Evolutionary conservation across 2,329 filamentous ascomycete species (phyloP), one percentile per base, ranked within the genome.

Genomic region (Hypoxylon sp.): DNA sequence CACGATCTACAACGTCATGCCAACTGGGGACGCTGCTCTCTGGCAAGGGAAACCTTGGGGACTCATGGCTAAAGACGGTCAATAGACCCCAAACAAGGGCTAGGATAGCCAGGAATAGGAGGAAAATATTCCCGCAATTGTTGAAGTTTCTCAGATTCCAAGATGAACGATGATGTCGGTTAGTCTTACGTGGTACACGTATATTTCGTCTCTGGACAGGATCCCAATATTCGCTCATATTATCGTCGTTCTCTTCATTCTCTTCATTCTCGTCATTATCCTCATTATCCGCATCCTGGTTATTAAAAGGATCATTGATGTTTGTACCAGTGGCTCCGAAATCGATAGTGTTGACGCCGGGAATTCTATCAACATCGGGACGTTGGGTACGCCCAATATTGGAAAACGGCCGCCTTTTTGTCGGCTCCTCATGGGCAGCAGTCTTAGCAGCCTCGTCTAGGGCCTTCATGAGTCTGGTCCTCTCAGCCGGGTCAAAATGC

Each of bases 31-130:
- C 11, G 7, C 21, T 44, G 8, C 17, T 17, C 3, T 19, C 17
- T 8, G 39, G 17, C 8, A 21, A 4, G 6, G 17, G 39, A 21
- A 19, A 19, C 3, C 4, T 10, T 1, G 39, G 39, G 19, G 19
- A 4, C 1, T 15, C 29, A 8, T 15, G 6, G n/a, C 39, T 53
- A 6, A 67, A 29, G 13, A 59, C 13, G 6, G 42, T 37, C 27
- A 68, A 39, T 8, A 55, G 2, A 24, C 57, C 17, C 66, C 62
- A 65, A 4, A 32, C 62, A 5, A 32, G 21, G 11, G 17, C 8
- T n/a, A 68, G 24, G 5, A 65, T 39, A n/a, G 39, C 24, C 2
- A 62, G 21, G 29, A 68, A 65, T 13, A 68, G 27, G 37, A 61
- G 4, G 21, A 32, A 0, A 6, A 15, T 27, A 11, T n/a, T 55